Evolutionary conservation across 2,329 filamentous ascomycete genomes (phyloP), one percentile per base, ranked within the genome.

Genomic region (Amesomyces nigricolor): DNA sequence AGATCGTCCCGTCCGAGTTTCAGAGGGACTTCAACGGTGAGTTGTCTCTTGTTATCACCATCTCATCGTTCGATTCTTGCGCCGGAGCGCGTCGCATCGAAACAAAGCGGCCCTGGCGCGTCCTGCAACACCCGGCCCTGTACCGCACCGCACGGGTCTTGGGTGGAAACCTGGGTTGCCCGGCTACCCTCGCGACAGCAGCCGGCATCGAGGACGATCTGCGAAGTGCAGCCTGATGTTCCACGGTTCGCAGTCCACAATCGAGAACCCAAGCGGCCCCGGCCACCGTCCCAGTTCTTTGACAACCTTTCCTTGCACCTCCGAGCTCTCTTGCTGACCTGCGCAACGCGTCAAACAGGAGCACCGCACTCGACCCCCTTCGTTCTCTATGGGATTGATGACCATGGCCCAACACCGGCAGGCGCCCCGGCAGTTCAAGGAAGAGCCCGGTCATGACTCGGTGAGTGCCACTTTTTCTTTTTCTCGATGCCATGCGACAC

Each of bases 381-480:
- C 49, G 40, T 54, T 47, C 54, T 62, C 59, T 63, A 74, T 74
- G 72, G 70, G 72, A 66, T 70, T 72, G 65, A 72, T 72, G 65
- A 72, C 72, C 63, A 76, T 76, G 74, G 72, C 72, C 61, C 72
- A 73, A 62, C 72, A 73, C 61, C 72, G 72, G 61, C 73, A 74
- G 70, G 70, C 68, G 64, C 65, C 72, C 52, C 68, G 70, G 67
- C 69, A 71, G 47, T 73, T 71, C 58, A 75, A 75, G 62, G 73
- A 75, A 61, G 73, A 75, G 63, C 69, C 70, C 38, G 65, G 67
- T 50, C 61, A 62, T 60, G 73, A 75, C 59, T 66, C 71, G 63
- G 73, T 75, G 61, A 73, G 73, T 72, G 64, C 53, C 53, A 58
- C 59, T 65, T 63, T 66, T 59, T 53, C 38, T 43, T n/a, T 59